Percentiles rank a stretch among this genome's conserved stretches.
Conservation (phyloP, 2,329 filamentous ascomycete species). For the Pseudogymnoascus sp. region DNA sequence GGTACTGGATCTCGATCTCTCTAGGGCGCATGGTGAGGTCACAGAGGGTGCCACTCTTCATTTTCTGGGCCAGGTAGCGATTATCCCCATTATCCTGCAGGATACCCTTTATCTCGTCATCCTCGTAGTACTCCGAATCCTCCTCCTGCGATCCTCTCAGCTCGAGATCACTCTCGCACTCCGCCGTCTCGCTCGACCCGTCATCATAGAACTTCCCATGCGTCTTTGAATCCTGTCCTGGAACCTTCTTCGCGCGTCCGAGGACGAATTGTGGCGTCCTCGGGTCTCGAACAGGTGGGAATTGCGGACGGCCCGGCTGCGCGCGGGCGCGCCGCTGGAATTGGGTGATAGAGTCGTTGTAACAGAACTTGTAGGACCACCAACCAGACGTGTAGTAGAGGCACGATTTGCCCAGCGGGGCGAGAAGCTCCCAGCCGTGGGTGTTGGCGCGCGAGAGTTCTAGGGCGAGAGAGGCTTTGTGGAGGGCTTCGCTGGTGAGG, state of each 20-base stretch:
- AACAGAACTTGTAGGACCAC: constrained; percentile 74
- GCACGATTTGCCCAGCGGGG: constrained; percentile 61
- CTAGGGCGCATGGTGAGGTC: constrained; percentile 64
- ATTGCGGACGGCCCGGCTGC: constrained; percentile 52
- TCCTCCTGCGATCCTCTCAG: constrained; percentile 21
- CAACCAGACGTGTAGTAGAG: constrained; percentile 66
- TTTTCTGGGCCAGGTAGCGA: constrained; percentile 61
- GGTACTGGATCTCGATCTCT: constrained; percentile 57
- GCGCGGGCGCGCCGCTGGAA: too few species aligned
- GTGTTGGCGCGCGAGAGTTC: constrained; percentile 62
- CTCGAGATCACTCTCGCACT: constrained; percentile 19
- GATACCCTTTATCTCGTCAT: constrained; percentile 30
- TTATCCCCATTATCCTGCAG: constrained; percentile 61
- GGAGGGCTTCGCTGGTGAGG: constrained; percentile 42
- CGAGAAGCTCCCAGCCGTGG: constrained; percentile 60
- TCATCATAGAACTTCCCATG: constrained; percentile 16
- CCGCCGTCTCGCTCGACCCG: constrained; percentile 25
- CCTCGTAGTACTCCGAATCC: constrained; percentile 14
- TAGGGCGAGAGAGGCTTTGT: constrained; percentile 55
- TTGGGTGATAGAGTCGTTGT: constrained; percentile 61
- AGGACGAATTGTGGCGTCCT: constrained; percentile 57
- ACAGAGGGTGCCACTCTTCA: constrained; percentile 60
- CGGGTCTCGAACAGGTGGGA: constrained; percentile 61
- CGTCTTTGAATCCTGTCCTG: constrained; percentile 19
- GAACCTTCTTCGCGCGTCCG: constrained; percentile 43